A percentile compares a stretch with the other conserved stretches of the same genome.
phyloP scores from a whole-genome alignment of 345 rosid species.

The Pseudoturritis turrita region DNA sequence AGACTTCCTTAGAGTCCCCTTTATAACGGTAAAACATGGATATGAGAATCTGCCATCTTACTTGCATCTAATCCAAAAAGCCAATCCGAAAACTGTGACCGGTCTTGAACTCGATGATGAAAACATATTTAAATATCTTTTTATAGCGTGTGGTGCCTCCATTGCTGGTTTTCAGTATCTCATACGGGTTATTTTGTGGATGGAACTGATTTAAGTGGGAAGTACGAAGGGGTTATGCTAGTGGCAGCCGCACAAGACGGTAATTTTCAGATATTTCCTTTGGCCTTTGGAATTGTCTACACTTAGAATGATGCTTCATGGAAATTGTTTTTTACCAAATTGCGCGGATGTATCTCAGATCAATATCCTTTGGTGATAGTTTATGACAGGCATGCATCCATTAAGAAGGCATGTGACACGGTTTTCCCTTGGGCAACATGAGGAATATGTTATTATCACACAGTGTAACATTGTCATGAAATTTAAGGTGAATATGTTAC shows the following conservation, averaged over 20 bases:
- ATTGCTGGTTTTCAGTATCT: not conserved
- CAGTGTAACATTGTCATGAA: not conserved
- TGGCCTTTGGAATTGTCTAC: not conserved
- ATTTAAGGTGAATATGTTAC: not conserved
- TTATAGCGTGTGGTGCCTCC: not conserved
- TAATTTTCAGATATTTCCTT: not conserved
- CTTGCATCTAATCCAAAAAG: not conserved
- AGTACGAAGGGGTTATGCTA: not conserved
- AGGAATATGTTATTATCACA: not conserved
- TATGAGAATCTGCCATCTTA: not conserved
- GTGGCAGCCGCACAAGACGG: not conserved
- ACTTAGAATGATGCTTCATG: not conserved
- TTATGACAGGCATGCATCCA: not conserved
- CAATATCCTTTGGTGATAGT: not conserved
- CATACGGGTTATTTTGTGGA: not conserved
- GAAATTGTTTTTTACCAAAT: not conserved
- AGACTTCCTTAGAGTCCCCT: too few species aligned
- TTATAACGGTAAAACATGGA: too few species aligned
- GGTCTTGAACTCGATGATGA: not conserved
- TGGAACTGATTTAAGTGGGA: not conserved
- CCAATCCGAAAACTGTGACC: not conserved
- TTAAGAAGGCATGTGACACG: not conserved
- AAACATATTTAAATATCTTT: not conserved
- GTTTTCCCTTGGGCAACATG: not conserved
- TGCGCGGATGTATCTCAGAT: not conserved